A percentile compares a stretch with the other conserved stretches of the same genome.
Evolutionary conservation across 768 basidiomycete genomes (phyloP).

Genomic region (Crucibulum laeve): DNA sequence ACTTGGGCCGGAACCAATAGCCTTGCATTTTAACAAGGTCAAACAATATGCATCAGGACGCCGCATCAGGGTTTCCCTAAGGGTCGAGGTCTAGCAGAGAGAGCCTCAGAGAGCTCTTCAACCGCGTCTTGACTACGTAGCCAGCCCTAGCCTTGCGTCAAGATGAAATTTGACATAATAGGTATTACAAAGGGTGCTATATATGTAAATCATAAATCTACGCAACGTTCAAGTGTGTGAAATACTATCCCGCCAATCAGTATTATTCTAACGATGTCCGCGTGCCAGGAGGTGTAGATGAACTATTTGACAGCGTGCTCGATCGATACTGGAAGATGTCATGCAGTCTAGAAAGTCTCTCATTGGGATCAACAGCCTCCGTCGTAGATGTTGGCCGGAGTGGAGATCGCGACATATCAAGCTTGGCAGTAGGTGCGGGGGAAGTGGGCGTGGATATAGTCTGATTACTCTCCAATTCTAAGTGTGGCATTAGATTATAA

Average conservation of each 20-base stretch:
- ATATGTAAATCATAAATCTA: no score
- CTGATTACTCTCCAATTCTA: no score
- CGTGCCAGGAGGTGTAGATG: constrained; percentile 20
- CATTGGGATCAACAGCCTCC: constrained; percentile 42
- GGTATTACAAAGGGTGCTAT: no score
- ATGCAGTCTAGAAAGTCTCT: constrained; percentile 71
- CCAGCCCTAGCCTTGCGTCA: no score
- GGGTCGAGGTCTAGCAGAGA: no score
- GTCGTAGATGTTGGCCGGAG: constrained; percentile 11
- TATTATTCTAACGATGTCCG: constrained; percentile 25
- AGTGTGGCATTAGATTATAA: no score
- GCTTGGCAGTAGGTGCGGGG: constrained; percentile 19
- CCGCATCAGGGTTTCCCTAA: no score
- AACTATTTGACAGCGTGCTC: constrained; percentile 54
- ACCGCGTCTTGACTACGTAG: no score
- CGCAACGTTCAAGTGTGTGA: background rate
- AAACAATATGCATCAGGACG: no score
- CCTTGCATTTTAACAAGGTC: constrained; percentile 8
- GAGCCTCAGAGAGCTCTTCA: no score
- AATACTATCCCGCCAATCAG: background rate
- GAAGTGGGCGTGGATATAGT: constrained; percentile 41
- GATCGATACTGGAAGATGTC: constrained; percentile 82
- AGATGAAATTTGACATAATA: no score
- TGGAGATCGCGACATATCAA: constrained; percentile 21
- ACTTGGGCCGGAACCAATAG: background rate